Base-by-base conservation (phyloP, 805 yeast genomes). In the Ogataea kodamae region DNA sequence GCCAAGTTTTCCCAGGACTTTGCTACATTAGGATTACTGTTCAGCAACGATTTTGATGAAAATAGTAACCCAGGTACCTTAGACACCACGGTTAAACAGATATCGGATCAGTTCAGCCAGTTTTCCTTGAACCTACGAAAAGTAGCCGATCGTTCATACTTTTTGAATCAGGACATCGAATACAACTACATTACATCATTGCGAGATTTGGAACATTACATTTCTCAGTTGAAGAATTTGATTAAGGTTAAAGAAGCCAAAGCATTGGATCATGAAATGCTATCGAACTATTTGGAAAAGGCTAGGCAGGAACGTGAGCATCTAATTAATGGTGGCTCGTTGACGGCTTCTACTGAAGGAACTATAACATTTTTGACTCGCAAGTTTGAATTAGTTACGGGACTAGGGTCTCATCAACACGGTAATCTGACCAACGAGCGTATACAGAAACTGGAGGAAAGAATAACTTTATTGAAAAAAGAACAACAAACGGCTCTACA, bases 231-330 rank as follows among this genome's bases (percentile, higher is more conserved):
- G 46, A 77, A 77, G 50, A 75, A 71, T 42, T 63, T 90, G 39
- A 73, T 92, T 34, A 88, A 82, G 52, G 69, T 84, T 37, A 87
- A 90, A 45, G 97, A 90, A 52, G 88, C 87, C 54, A 89, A 89
- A 57, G 89, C 85, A 49, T 74, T 90, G 17, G 98, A 90, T 56
- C 80, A 81, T 51, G 97, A 92, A 54, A 94, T 84, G 32, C 65
- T 90, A 26, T 74, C 76, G 23, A 94, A 83, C 35, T 90, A 90
- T 60, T 64, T 88, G 36, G 68, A 70, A 24, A 82, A 85, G 50
- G 78, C 95, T 0, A 68, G 73, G 30, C 63, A 64, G 23, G 97
- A 90, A 46, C 76, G 78, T 46, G 54, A 55, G 4, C 33, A 52
- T 35, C 28, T 61, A 15, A 38, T 57, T 31, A 52, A 51, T 33